These are phyloP conservation scores for Spathaspora girioi DNA, from an alignment of 805 yeast species.

Conservation along the genomic window DNA sequence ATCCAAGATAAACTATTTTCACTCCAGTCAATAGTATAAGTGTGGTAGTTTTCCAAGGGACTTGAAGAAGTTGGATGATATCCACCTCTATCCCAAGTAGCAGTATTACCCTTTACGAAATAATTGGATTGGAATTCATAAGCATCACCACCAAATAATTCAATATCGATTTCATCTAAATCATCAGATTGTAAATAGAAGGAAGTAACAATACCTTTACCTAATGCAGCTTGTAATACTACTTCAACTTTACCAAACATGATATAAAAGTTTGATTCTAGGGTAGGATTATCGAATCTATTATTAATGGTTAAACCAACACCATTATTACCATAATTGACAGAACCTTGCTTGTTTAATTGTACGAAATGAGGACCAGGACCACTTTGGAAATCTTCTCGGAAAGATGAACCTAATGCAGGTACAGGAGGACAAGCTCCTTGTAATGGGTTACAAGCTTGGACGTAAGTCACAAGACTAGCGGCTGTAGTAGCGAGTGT, in stretches of 20 bases:
- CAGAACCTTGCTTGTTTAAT: slow-evolving; percentile 20
- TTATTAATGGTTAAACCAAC: slow-evolving; percentile 54
- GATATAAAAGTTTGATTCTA: slow-evolving; percentile 74
- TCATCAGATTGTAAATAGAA: slow-evolving; percentile 80
- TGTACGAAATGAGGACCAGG: slow-evolving; percentile 18
- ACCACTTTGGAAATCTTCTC: slow-evolving; percentile 20
- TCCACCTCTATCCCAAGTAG: slow-evolving; percentile 77
- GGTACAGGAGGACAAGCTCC: slow-evolving; percentile 24
- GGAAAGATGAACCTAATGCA: slow-evolving; percentile 27
- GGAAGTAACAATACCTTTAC: slow-evolving; percentile 76
- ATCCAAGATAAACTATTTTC: slow-evolving; percentile 63
- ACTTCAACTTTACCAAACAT: slow-evolving; percentile 88
- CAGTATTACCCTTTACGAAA: slow-evolving; percentile 76
- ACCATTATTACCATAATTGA: slow-evolving; percentile 44
- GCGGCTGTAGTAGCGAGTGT: slow-evolving; percentile 3
- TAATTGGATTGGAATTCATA: slow-evolving; percentile 73
- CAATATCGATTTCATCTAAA: slow-evolving; percentile 84
- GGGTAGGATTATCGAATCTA: slow-evolving; percentile 73
- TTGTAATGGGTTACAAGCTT: slow-evolving; percentile 25
- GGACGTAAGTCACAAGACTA: neutral
- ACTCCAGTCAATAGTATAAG: slow-evolving; percentile 85
- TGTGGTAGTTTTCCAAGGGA: slow-evolving; percentile 63
- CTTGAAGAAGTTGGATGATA: slow-evolving; percentile 52
- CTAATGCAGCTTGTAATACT: slow-evolving; percentile 66
- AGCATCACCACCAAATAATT: slow-evolving; percentile 80